Base-by-base conservation (phyloP, 2,329 filamentous ascomycete species). In the Xenosphaeropsis pyriputrescens region DNA sequence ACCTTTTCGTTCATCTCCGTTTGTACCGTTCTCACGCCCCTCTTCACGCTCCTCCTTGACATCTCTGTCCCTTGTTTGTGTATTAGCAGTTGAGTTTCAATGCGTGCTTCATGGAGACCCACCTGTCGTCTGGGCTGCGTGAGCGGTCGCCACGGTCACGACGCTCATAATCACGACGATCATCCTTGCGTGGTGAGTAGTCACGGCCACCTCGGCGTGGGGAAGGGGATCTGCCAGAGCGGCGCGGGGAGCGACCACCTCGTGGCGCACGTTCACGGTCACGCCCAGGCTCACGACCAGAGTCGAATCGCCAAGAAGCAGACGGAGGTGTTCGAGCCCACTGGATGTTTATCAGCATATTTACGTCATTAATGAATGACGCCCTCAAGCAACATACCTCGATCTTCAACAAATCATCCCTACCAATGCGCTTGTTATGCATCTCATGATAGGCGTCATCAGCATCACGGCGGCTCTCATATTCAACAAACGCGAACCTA, bases 361-460 rank as follows among this genome's bases (percentile, higher is more conserved):
- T 15, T 19, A 7, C 2, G 29, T 31, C 37, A 2, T 16, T 26
- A 14, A 19, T 12, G 34, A 22, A 17, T 18, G 13, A n/a, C 29
- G 15, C 13, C 33, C 9, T 35, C 7, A 2, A 6, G n/a, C 18
- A 16, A 50, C 72, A 49, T 64, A 94, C 91, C 75, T 98, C 91
- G 48, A 98, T 96, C 68, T 98, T 98, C 65, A 98, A 60, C 42
- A 94, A 67, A 54, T 98, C 91, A 57, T 98, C 91, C 45, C 89
- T 81, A 35, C 86, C 88, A 51, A 98, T 86, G 49, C 89, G 85
- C 75, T 95, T 95, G 70, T 96, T 96, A 59, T 98, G 91, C 91
- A 98, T 98, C 67, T 98, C 91, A 61, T 98, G 85, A 59, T 98
- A 98, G 35, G 91, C 91, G 65, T 98, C 91, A 61, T 98, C 91